These are phyloP conservation scores for Bolboschoenoplectus hybrid DNA, from an alignment of 202 grass and related monocot species.

Conservation along the genomic window DNA sequence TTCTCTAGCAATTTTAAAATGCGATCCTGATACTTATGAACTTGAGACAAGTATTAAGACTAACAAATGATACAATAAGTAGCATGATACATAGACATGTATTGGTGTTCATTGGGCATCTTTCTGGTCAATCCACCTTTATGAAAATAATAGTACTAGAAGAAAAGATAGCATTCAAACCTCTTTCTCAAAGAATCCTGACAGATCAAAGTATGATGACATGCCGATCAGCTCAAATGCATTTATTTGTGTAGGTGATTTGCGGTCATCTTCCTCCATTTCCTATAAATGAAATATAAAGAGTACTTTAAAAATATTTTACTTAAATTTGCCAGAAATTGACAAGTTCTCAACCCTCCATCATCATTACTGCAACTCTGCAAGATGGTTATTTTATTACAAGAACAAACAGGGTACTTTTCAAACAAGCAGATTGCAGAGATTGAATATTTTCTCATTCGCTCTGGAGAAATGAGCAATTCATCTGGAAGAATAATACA, in stretches of 20 bases:
- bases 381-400: slow-evolving; percentile 10
- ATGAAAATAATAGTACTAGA: slow-evolving; percentile 9
- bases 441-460: background rate
- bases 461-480: background rate
- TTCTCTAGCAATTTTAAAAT: background rate
- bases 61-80: slow-evolving; percentile 19
- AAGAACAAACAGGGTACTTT: background rate
- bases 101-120: background rate
- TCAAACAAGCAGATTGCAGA: background rate
- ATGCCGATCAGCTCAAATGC: slow-evolving; percentile 97
- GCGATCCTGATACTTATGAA: background rate
- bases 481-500: background rate
- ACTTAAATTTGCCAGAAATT: slow-evolving; percentile 8
- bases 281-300: slow-evolving; percentile 48
- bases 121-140: slow-evolving; percentile 9
- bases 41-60: background rate
- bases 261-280: slow-evolving; percentile 45
- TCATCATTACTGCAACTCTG: background rate
- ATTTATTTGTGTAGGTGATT: slow-evolving; percentile 76
- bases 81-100: no score
- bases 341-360: background rate
- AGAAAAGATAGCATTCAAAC: slow-evolving; percentile 44
- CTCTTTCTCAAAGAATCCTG: slow-evolving; percentile 93
- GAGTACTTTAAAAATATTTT: background rate
- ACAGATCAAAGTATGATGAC: slow-evolving; percentile 93